phyloP scores from a whole-genome alignment of 176 grass and related monocot genomes.

The Aechmea fasciata region DNA sequence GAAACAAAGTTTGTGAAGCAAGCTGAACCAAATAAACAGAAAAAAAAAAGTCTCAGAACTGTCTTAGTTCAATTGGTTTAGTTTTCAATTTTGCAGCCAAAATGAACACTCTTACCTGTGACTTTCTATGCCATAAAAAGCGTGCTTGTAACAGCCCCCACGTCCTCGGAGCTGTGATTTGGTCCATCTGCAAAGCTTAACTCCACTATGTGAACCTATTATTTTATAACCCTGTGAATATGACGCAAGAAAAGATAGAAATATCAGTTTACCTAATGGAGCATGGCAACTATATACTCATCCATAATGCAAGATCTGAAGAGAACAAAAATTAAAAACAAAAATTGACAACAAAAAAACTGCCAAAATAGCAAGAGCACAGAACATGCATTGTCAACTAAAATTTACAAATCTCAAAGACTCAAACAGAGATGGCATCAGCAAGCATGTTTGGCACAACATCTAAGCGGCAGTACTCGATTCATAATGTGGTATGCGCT shows the following conservation, averaged over 20 bases:
- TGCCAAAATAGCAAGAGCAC: background rate
- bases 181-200: slow-evolving; percentile 98
- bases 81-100: slow-evolving; percentile 6
- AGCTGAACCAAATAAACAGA: slow-evolving; percentile 20
- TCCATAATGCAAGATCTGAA: background rate
- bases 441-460: background rate
- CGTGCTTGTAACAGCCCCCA: slow-evolving; percentile 96
- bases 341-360: background rate
- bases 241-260: background rate
- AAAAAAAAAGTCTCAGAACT: background rate
- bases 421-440: background rate
- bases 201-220: slow-evolving; percentile 93
- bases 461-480: background rate
- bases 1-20: too few species aligned
- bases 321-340: slow-evolving; percentile 23
- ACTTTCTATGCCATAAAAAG: slow-evolving; percentile 98
- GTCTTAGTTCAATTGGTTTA: background rate
- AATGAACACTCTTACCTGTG: slow-evolving; percentile 49
- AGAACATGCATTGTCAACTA: background rate
- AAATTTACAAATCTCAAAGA: background rate
- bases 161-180: slow-evolving; percentile 92
- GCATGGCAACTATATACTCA: background rate
- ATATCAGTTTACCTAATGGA: background rate
- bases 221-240: slow-evolving; percentile 88
- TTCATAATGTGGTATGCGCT: background rate